Evolutionary conservation across 495 filamentous ascomycete genomes (phyloP), one percentile per base, ranked within the genome.

Genomic region (Entonaema liquescens): DNA sequence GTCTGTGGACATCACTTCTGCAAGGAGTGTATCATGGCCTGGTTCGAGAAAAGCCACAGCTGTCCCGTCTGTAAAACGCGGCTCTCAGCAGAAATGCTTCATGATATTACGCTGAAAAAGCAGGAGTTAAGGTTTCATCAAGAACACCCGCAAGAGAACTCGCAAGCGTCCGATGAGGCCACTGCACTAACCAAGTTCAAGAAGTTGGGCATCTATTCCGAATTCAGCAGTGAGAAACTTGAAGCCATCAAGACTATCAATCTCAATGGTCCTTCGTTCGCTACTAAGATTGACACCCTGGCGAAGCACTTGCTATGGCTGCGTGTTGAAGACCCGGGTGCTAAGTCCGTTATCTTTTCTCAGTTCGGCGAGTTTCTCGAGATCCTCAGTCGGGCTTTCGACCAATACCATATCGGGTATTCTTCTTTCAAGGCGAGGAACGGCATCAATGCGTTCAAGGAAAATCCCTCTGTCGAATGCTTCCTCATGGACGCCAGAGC

Each of bases 1-100:
- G 85, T 90, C 2, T 99, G 95, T 78, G 95, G 95, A 0, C 95
- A 99, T 73, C 88, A 91, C 62, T 98, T 92, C 73, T 98, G 95
- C 80, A 91, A 89, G 61, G 91, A 92, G 33, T 99, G 95, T 78
- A 88, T 98, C 29, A 80, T 81, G 3, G 60, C 87, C 8, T 99
- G 95, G 95, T 91, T 89, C 80, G 79, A 79, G 58, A 80, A 83
- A 56, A 74, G 90, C 60, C 83, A 76, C 15, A 91, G 81, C 54
- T 96, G 93, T 69, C 92, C 92, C 0, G 83, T 91, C 2, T 98
- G 95, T 84, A 96, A 95, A 67, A 83, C 81, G 52, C 79, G 83
- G 0, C 79, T 98, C 8, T 82, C 80, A 25, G 62, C 73, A 1
- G 82, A 78, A 3, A 92, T 93, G 74, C 85, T 97, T 29, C 90